Evolutionary conservation across 2,329 filamentous ascomycete genomes (phyloP).

Genomic region (Penicillium sp.): DNA sequence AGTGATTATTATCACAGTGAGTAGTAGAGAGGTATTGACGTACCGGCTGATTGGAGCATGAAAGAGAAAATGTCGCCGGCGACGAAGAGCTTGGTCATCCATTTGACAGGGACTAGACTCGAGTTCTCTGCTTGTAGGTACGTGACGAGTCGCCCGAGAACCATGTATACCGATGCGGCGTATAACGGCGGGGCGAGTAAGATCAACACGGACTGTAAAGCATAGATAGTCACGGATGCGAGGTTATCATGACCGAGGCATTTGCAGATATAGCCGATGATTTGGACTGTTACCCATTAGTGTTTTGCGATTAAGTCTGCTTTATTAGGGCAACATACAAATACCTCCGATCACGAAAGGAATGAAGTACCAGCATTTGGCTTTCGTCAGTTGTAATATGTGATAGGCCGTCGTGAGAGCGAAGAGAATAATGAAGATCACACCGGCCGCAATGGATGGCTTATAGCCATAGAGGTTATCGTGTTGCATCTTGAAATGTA

Average conservation of each 20-base stretch:
- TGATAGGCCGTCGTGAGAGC: slow-evolving; percentile 43
- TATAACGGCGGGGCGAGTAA: slow-evolving; percentile 43
- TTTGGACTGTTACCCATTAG: slow-evolving; percentile 44
- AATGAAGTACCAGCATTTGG: slow-evolving; percentile 50
- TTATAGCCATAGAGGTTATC: slow-evolving; percentile 41
- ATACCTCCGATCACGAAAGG: slow-evolving; percentile 39
- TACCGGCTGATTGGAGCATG: slow-evolving; percentile 30
- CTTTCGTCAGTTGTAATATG: slow-evolving; percentile 41
- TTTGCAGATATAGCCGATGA: slow-evolving; percentile 32
- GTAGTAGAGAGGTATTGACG: not conserved
- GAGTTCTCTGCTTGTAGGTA: slow-evolving; percentile 33
- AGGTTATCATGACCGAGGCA: slow-evolving; percentile 26
- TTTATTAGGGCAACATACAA: slow-evolving; percentile 27
- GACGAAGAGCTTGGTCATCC: slow-evolving; percentile 42
- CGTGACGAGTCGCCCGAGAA: slow-evolving; percentile 37
- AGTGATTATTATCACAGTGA: not conserved
- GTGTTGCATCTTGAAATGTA: slow-evolving; percentile 9
- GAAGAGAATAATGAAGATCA: slow-evolving; percentile 50
- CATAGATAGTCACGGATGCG: slow-evolving; percentile 26
- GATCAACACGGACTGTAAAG: slow-evolving; percentile 34
- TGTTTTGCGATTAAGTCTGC: not conserved
- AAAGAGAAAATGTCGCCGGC: slow-evolving; percentile 35
- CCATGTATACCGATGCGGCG: slow-evolving; percentile 41
- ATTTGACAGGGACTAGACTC: slow-evolving; percentile 31
- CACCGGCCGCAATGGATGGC: slow-evolving; percentile 46